Evolutionary conservation across 2,329 filamentous ascomycete genomes (phyloP).

Genomic region (Fusarium mangiferae): DNA sequence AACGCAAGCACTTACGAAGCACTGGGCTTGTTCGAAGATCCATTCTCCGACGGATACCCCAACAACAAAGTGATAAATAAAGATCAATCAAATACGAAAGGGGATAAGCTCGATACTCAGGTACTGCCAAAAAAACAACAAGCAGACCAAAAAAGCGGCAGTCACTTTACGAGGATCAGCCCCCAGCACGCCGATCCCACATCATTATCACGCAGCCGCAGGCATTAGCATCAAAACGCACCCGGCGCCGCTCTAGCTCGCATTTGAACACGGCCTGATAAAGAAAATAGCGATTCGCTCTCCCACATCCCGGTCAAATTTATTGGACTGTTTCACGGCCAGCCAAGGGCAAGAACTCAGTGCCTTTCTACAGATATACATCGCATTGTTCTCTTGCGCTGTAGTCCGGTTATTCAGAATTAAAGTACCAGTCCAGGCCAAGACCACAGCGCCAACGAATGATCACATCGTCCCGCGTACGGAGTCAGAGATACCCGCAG

Average conservation of each 20-base stretch:
- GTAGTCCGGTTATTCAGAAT: constrained; percentile 30
- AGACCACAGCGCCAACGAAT: constrained; percentile 21
- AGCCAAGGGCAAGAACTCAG: constrained; percentile 39
- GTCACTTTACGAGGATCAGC: constrained; percentile 23
- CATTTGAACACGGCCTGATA: constrained; percentile 16
- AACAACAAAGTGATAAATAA: constrained; percentile 21
- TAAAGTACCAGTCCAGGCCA: constrained; percentile 17
- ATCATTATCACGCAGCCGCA: constrained; percentile 28
- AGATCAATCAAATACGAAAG: constrained; percentile 34
- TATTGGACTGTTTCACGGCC: constrained; percentile 35
- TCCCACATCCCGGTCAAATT: constrained; percentile 19
- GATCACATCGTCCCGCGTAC: constrained; percentile 23
- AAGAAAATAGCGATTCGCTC: constrained; percentile 14
- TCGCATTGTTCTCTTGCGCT: constrained; percentile 21
- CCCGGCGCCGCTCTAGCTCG: constrained; percentile 11
- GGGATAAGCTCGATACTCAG: constrained; percentile 40
- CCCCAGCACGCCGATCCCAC: constrained; percentile 30
- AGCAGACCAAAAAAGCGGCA: constrained; percentile 10
- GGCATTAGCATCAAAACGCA: constrained; percentile 15
- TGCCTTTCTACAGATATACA: constrained; percentile 11
- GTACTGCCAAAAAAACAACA: constrained; percentile 7
- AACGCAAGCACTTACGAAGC: constrained; percentile 32
- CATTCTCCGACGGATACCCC: background rate
- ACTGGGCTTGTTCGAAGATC: constrained; percentile 5
- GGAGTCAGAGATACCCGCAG: constrained; percentile 20